Conservation (phyloP, 1,284 basidiomycete species). For the Sparassis latifolia region DNA sequence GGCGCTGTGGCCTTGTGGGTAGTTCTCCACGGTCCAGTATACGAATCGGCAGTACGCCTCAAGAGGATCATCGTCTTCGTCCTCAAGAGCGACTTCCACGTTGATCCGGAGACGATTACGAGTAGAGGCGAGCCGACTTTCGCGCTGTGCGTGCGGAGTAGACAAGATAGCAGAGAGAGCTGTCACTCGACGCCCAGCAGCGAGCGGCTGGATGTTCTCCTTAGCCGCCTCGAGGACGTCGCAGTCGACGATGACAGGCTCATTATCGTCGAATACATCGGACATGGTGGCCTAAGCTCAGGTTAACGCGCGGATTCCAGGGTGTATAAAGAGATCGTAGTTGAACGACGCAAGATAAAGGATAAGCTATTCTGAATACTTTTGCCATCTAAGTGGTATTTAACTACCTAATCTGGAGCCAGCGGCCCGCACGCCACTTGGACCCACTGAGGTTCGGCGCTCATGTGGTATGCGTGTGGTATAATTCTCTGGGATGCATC, state of each 20-base stretch:
- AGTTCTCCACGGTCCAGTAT: slow-evolving; percentile 67
- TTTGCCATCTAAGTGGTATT: too few species aligned
- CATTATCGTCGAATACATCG: slow-evolving; percentile 23
- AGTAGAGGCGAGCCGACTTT: slow-evolving; percentile 55
- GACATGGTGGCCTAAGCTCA: slow-evolving; percentile 6
- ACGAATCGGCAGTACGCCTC: slow-evolving; percentile 59
- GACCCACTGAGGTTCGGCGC: too few species aligned
- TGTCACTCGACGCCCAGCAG: slow-evolving; percentile 65
- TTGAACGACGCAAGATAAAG: too few species aligned
- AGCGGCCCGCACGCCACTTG: too few species aligned
- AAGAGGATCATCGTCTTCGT: slow-evolving; percentile 47
- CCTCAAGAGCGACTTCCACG: slow-evolving; percentile 46
- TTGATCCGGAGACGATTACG: slow-evolving; percentile 52
- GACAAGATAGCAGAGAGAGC: slow-evolving; percentile 63
- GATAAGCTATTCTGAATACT: too few species aligned
- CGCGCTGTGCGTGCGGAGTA: slow-evolving; percentile 69
- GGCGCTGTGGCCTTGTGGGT: slow-evolving; percentile 58
- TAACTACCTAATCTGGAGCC: too few species aligned
- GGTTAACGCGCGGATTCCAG: too few species aligned
- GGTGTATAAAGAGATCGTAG: too few species aligned
- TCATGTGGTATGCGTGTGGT: too few species aligned
- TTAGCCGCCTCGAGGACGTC: slow-evolving; percentile 78
- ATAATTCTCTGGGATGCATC: too few species aligned
- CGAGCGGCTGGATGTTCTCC: slow-evolving; percentile 77
- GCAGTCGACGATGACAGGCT: slow-evolving; percentile 55